Base-by-base conservation (phyloP, 495 filamentous ascomycete species). In the Podospora pseudoanserina region DNA sequence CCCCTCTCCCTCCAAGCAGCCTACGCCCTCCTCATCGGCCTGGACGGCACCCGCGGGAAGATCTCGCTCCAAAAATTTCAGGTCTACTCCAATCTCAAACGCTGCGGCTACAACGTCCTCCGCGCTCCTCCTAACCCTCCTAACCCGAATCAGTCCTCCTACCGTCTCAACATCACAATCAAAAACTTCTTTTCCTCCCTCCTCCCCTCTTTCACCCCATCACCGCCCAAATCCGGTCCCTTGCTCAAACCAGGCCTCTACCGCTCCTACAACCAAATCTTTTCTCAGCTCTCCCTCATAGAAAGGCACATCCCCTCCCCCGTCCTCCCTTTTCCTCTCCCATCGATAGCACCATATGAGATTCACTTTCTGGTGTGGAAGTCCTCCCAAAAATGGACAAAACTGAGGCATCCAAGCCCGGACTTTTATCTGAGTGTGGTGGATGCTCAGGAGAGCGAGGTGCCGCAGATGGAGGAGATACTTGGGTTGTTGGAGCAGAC, bases 1-100 rank as follows among this genome's bases (percentile, higher is more conserved):
- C 92, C 94, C 0, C 89, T 98, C 84, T 95, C 92, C 72, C 77
- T 97, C 32, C 92, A 98, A 77, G 93, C 90, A 5, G 93, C 91
- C 1, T 99, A 97, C 81, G 86, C 95, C 32, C 85, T 89, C 55
- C 88, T 92, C 69, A 84, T 92, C 70, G 91, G 89, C 16, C 77
- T 80, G 19, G 87, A 86, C 65, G 89, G 79, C 5, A 81, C 86
- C 53, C 77, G 82, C n/a, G 87, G 84, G 13, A 87, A 87, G 69
- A 80, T 86, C 61, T 83, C 78, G 64, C 63, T 97, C n/a, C 94
- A 96, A 72, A 86, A 92, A 69, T 98, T 91, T 74, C 88, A 89
- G 27, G 95, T 99, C 2, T 99, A 91, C 73, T 85, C 91, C 2
- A 88, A 91, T 44, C 81, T 99, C 69, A 94, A 88, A 75, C 83